Conservation (phyloP, 305 asterid genomes). For the Fraxinus angustifolia region DNA sequence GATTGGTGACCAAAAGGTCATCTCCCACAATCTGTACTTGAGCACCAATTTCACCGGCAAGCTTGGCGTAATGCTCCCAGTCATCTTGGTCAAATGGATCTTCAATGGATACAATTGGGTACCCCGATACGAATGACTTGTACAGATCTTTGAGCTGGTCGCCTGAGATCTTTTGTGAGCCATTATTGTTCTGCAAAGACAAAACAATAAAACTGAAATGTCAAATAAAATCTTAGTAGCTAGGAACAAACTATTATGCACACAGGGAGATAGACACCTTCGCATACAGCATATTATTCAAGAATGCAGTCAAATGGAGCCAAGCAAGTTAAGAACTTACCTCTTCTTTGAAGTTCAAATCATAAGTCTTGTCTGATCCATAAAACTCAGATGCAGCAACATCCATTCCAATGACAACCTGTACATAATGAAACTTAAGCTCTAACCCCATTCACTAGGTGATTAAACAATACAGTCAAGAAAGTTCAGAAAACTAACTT, state of each 20-base stretch:
- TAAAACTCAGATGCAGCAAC: constrained; percentile 98
- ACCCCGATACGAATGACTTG: constrained; percentile 75
- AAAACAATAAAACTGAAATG: neutral
- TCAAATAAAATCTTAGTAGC: neutral
- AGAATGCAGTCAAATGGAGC: constrained; percentile 3
- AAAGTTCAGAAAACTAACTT: constrained; percentile 36
- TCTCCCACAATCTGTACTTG: constrained; percentile 80
- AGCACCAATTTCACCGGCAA: constrained; percentile 42
- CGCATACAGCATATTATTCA: neutral
- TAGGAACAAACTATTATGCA: neutral
- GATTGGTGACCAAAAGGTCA: constrained; percentile 62
- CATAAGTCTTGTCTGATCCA: constrained; percentile 68
- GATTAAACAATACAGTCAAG: neutral
- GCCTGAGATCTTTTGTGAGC: constrained; percentile 78
- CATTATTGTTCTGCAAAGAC: constrained; percentile 62
- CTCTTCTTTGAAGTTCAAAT: constrained; percentile 96
- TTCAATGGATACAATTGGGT: constrained; percentile 95
- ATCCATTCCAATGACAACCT: constrained; percentile 98
- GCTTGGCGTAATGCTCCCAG: constrained; percentile 76
- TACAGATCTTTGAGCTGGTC: constrained; percentile 84
- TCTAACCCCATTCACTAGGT: neutral
- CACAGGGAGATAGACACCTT: neutral
- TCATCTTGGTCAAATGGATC: constrained; percentile 99
- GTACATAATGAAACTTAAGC: neutral
- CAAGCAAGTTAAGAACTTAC: constrained; percentile 28